Base-by-base conservation (phyloP, 1,284 basidiomycete genomes). In the Leccinum ponderosum region DNA sequence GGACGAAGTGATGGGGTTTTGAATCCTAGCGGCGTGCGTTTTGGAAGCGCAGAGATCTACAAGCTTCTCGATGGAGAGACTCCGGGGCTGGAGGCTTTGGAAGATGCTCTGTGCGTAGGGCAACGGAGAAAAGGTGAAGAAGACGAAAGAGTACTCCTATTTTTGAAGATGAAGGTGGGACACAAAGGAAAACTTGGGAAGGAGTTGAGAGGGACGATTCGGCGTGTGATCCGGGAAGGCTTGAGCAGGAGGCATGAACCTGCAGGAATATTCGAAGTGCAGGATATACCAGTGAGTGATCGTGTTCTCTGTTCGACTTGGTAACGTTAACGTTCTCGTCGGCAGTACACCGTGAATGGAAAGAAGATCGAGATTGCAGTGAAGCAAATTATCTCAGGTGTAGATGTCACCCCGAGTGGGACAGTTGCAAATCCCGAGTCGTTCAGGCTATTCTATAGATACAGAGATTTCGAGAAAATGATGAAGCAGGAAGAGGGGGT, bases 21-120 rank as follows among this genome's bases (percentile, higher is more conserved):
- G 39, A 93, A 96, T 69, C 94, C 94, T 0, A 89, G 87, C 42
- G 95, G 94, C 1, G 89, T 97, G 47, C 86, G 94, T 4, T 96
- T 97, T 70, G 95, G 94, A 25, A 91, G 90, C 0, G 87, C 84
- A 2, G 94, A 97, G 74, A 93, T 97, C 53, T 97, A 97, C 73
- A 81, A 86, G 4, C 85, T 93, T 2, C 78, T 97, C 57, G 59
- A 64, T 25, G 47, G 60, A 22, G 56, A 68, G 37, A 60, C 39
- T 9, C 88, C 93, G 59, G 78, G 82, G 57, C 87, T 90, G 66
- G 69, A 76, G 27, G 71, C 71, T 12, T 73, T 96, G 39, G 86
- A 89, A 56, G 93, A 95, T 70, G 85, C 84, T 8, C 78, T 97
- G 6, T 95, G 93, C 29, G 84, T 96, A 2, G 93, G 92, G 0